Base-by-base conservation (phyloP, 148 eudicot genomes). In the Polygonum aviculare region DNA sequence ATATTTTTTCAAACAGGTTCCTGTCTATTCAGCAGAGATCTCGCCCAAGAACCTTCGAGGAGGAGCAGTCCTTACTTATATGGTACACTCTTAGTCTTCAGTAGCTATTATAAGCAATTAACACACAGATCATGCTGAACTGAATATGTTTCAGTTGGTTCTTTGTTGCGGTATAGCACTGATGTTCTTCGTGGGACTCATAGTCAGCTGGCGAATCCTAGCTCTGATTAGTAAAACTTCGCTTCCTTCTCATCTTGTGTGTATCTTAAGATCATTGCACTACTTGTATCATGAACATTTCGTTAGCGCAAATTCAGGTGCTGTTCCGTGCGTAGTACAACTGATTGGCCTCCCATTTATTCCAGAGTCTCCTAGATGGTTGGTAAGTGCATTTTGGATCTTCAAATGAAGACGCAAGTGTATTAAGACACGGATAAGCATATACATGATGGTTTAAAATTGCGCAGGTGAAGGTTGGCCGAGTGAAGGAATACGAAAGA, bases 291-390 rank as follows among this genome's bases (percentile, higher is more conserved):
- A 44, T 72, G 52, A 18, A 38, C 49, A 45, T 11, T 21, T 16
- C 26, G 33, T 73, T 8, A 49, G 22, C 3, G 11, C 38, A 55
- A 12, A 83, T 81, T 67, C 87, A 90, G 93, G 88, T 72, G 72
- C 75, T 79, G 48, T 81, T 77, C 89, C 91, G 15, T 84, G 86
- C 72, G 14, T 86, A 9, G 72, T 90, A 72, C 93, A 87, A 77
- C 51, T 84, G 40, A 12, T 83, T 1, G 86, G 88, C 77, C 62
- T 87, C 52, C 79, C 79, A 75, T 84, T 87, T 80, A 83, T 90
- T 74, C 89, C 91, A 5, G 91, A 90, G 78, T 90, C 93, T 79
- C 93, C 93, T 72, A 81, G 93, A 81, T 90, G 91, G 91, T 77
- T 90, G 86, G 93, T 90, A 77, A 79, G 93, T 72, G 54, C 45